Base-by-base conservation (phyloP, 192 early-diverging fungal genomes). In the Coemansia sp. region DNA sequence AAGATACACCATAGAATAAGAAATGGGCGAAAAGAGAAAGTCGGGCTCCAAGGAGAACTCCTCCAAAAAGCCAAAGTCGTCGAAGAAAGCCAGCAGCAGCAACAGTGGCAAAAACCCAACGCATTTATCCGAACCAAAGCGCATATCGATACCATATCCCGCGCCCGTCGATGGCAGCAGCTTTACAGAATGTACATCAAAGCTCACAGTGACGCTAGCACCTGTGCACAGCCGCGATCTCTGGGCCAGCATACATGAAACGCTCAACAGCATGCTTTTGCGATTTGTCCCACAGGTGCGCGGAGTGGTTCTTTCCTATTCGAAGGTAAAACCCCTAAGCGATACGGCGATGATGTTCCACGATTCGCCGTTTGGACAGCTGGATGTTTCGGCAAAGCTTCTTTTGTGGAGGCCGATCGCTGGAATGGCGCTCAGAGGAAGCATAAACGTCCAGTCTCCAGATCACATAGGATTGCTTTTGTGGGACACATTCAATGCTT, bases 401-500 rank as follows among this genome's bases (percentile, higher is more conserved):
- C 75, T 91, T 64, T 86, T 94, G 30, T 97, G 94, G 87, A 77
- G 88, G 56, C 96, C 96, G 5, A 72, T 76, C 58, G 85, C 88
- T 51, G 91, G 90, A 58, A 79, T 69, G 76, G 26, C 52, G 20
- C 65, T 72, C 48, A 45, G 55, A 48, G 80, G 84, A 33, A 56
- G 39, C 8, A 95, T 98, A 69, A 98, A 94, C 79, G 89, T 96
- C 57, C 93, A 96, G 53, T 96, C 95, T 51, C 86, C 92, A 7
- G 94, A 95, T 75, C 96, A 98, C 65, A 92, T 98, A 72, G 96
- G 95, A 69, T 83, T 96, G 26, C 85, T 98, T 51, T 85, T 98
- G 57, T 94, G 95, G 77, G 92, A 94, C 45, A 91, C 94, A 9
- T 96, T 98, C 85, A 98, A 98, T 68, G 96, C 95, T 23, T 95